phyloP scores from a whole-genome alignment of 768 basidiomycete genomes.

The Russula emetica region DNA sequence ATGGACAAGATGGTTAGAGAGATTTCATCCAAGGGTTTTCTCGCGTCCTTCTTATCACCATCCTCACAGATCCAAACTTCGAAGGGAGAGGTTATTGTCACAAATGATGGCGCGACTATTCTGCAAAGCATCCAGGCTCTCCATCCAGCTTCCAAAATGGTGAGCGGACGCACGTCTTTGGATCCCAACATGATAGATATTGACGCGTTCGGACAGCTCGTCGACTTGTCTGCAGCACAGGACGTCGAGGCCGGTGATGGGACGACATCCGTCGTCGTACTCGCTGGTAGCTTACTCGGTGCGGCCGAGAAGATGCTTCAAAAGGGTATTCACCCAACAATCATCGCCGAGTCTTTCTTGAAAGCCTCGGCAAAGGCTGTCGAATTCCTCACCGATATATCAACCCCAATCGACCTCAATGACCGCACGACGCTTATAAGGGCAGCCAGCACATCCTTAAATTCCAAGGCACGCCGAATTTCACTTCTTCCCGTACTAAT shows the following conservation, averaged over 20 bases:
- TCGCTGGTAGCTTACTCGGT: constrained; percentile 87
- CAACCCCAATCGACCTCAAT: constrained; percentile 84
- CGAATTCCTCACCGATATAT: constrained; percentile 89
- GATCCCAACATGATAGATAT: neutral
- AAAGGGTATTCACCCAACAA: constrained; percentile 97
- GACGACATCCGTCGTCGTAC: constrained; percentile 94
- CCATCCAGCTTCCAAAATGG: constrained; percentile 99
- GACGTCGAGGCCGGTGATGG: constrained; percentile 99
- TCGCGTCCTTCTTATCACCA: constrained; percentile 8
- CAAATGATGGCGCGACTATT: constrained; percentile 98
- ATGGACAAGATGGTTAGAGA: constrained; percentile 97
- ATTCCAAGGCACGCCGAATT: constrained; percentile 74
- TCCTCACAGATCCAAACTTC: constrained; percentile 83
- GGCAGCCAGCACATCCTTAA: constrained; percentile 91
- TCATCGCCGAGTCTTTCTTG: constrained; percentile 93
- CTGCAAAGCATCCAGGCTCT: constrained; percentile 91
- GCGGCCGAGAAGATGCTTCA: constrained; percentile 96
- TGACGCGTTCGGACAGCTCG: constrained; percentile 55
- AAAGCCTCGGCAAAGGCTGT: constrained; percentile 90
- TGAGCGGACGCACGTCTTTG: constrained; percentile 29
- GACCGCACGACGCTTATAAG: constrained; percentile 82
- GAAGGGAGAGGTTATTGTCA: constrained; percentile 95
- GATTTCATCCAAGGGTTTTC: neutral
- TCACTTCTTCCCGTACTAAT: constrained; percentile 2
- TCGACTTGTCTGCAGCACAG: constrained; percentile 96